Evolutionary conservation across 768 basidiomycete genomes (phyloP).

Genomic region (Pleurotus salmoneostramineus): DNA sequence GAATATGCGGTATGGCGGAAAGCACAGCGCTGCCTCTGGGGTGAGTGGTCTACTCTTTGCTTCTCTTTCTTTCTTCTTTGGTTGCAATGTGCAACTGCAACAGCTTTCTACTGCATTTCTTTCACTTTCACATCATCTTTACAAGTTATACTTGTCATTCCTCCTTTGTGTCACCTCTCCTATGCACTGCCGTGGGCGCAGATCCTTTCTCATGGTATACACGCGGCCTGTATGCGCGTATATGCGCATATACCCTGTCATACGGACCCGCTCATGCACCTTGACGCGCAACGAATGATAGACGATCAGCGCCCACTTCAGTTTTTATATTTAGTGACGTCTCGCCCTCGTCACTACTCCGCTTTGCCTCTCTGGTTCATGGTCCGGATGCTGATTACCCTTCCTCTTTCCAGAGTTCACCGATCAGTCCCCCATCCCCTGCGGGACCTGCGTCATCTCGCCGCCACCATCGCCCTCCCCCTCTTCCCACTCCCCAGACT

Average conservation of each 20-base stretch:
- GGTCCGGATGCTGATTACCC: background rate
- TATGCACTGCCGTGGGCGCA: too few species aligned
- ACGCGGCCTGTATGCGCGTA: too few species aligned
- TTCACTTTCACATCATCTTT: too few species aligned
- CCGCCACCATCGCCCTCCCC: background rate
- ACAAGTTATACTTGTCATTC: too few species aligned
- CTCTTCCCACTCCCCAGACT: background rate
- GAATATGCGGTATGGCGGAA: constrained; percentile 18
- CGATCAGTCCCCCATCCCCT: background rate
- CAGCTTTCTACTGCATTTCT: too few species aligned
- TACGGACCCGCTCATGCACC: too few species aligned
- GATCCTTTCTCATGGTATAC: too few species aligned
- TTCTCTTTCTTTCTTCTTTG: background rate
- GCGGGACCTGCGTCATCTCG: background rate
- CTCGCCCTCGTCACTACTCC: background rate
- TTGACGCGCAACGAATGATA: too few species aligned
- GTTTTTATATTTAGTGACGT: background rate
- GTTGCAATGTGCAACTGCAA: background rate
- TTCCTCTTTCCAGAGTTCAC: background rate
- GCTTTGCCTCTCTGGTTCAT: background rate
- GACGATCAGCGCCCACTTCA: background rate
- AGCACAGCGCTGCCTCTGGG: constrained; percentile 9
- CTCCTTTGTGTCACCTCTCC: too few species aligned
- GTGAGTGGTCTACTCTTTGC: constrained; percentile 2
- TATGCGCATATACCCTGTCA: too few species aligned